phyloP scores from a whole-genome alignment of 352 stramenopile genomes.

The Phytophthora citrophthora region DNA sequence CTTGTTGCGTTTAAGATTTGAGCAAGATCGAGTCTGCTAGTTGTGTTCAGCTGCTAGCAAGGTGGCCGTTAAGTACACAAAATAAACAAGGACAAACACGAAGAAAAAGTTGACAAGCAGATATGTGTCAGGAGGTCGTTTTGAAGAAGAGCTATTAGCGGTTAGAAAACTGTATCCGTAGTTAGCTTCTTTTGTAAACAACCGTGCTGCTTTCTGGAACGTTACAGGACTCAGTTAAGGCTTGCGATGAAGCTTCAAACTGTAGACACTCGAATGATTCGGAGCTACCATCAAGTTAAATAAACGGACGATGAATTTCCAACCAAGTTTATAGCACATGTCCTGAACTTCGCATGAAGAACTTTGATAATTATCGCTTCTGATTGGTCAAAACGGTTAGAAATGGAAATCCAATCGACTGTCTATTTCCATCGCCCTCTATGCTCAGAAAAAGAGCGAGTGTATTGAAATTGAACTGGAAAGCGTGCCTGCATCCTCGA shows the following conservation, averaged over 20 bases:
- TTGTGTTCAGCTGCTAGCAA: neutral
- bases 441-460: constrained; percentile 33
- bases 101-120: constrained; percentile 13
- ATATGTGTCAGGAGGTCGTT: neutral
- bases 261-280: neutral
- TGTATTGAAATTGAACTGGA: constrained; percentile 12
- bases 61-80: constrained; percentile 15
- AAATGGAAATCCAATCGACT: constrained; percentile 10
- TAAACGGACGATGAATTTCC: too few species aligned
- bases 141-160: neutral
- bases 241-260: neutral
- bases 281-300: neutral
- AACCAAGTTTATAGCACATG: too few species aligned
- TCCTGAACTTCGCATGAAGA: too few species aligned
- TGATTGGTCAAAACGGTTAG: constrained; percentile 2
- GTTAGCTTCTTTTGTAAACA: too few species aligned
- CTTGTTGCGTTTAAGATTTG: neutral
- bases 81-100: constrained; percentile 29
- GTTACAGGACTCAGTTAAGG: neutral
- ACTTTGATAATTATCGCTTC: neutral
- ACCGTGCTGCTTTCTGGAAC: too few species aligned
- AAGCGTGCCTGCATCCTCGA: constrained; percentile 3
- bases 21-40: neutral
- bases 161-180: neutral
- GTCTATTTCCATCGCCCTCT: constrained; percentile 23